These are phyloP conservation scores for Aureobasidium sp. DNA, from an alignment of 2,329 filamentous ascomycete species.

Conservation along the genomic window DNA sequence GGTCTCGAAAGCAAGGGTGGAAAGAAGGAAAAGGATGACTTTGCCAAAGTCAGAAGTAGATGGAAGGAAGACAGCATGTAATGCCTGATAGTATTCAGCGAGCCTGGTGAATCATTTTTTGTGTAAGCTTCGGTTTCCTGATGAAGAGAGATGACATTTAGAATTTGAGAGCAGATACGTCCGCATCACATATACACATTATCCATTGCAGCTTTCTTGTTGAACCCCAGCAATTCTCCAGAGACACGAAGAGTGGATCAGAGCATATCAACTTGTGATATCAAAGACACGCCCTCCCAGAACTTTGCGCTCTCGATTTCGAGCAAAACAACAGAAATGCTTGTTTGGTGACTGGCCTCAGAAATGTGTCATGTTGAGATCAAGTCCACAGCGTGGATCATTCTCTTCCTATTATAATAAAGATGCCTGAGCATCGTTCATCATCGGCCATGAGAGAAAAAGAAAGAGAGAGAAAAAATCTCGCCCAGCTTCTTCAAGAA, in stretches of 20 bases:
- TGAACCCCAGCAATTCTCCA: background rate
- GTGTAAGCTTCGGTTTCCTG: background rate
- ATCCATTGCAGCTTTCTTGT: background rate
- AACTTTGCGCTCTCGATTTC: background rate
- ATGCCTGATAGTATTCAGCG: background rate
- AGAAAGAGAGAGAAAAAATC: background rate
- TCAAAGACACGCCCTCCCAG: background rate
- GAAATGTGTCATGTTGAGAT: conserved; percentile 17
- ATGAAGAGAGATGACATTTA: background rate
- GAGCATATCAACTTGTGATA: background rate
- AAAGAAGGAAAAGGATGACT: conserved; percentile 56
- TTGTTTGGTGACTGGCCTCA: conserved; percentile 14
- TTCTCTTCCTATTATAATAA: conserved; percentile 18
- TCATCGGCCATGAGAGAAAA: conserved; percentile 14
- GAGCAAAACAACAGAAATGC: background rate
- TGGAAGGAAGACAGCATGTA: conserved; percentile 63
- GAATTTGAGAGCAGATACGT: background rate
- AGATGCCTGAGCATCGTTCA: conserved; percentile 16
- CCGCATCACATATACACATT: background rate
- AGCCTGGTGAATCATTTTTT: too few species aligned
- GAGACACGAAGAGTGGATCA: background rate
- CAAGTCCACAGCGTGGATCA: conserved; percentile 15
- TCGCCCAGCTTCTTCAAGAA: background rate
- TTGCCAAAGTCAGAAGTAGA: conserved; percentile 56
- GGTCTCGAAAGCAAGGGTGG: conserved; percentile 57